Conservation (phyloP, 1,284 basidiomycete genomes). For the Tylopilus sp. region DNA sequence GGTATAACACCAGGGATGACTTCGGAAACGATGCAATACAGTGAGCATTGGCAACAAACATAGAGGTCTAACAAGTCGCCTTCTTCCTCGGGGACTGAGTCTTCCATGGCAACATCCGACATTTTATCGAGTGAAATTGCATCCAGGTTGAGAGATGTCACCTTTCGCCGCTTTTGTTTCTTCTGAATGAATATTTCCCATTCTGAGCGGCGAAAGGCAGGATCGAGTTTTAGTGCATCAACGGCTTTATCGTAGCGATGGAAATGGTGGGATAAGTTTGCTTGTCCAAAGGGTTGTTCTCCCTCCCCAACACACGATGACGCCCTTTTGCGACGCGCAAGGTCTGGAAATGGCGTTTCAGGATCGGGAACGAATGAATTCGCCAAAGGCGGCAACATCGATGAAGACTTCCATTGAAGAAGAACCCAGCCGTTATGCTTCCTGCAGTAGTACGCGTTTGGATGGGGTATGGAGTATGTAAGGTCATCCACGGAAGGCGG, state of each 20-base stretch:
- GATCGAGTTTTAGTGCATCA: slow-evolving; percentile 58
- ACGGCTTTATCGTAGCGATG: slow-evolving; percentile 67
- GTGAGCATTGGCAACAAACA: slow-evolving; percentile 76
- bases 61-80: slow-evolving; percentile 71
- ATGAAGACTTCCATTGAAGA: slow-evolving; percentile 60
- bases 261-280: slow-evolving; percentile 75
- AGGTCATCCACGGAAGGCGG: slow-evolving; percentile 48
- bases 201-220: slow-evolving; percentile 55
- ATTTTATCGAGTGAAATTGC: slow-evolving; percentile 30
- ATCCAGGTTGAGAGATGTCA: slow-evolving; percentile 35
- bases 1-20: slow-evolving; percentile 71
- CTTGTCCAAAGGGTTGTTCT: slow-evolving; percentile 42
- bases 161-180: slow-evolving; percentile 49
- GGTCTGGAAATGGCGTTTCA: slow-evolving; percentile 51
- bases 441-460: slow-evolving; percentile 75
- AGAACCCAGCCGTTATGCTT: slow-evolving; percentile 78
- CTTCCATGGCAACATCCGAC: slow-evolving; percentile 34
- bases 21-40: slow-evolving; percentile 65
- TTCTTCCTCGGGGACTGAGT: slow-evolving; percentile 38
- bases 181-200: slow-evolving; percentile 50
- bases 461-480: slow-evolving; percentile 66
- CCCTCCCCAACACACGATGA: slow-evolving; percentile 50
- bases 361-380: slow-evolving; percentile 45
- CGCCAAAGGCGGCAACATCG: slow-evolving; percentile 56
- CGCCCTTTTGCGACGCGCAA: slow-evolving; percentile 45